phyloP scores from a whole-genome alignment of 2,329 filamentous ascomycete genomes.

The Grosmannia serpens region DNA sequence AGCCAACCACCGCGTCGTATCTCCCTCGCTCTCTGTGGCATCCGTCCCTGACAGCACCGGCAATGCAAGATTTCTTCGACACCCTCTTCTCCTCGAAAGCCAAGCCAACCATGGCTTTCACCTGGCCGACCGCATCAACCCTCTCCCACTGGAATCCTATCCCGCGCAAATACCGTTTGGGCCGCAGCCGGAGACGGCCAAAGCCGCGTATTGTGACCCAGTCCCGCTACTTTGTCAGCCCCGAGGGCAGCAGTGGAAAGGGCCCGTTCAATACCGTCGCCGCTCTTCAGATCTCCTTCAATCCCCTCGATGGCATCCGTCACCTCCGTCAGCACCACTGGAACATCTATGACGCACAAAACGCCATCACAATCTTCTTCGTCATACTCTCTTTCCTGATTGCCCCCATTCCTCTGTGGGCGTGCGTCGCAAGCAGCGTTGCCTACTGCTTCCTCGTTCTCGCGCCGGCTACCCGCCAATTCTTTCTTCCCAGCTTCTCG shows the following conservation, averaged over 20 bases:
- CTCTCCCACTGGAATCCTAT: constrained; percentile 21
- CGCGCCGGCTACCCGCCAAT: constrained; percentile 78
- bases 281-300: constrained; percentile 70
- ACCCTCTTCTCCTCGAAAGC: constrained; percentile 13
- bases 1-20: background rate
- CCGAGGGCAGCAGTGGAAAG: constrained; percentile 1
- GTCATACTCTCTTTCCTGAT: constrained; percentile 76
- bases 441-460: constrained; percentile 59
- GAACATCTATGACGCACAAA: constrained; percentile 76
- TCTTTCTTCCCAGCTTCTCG: constrained; percentile 77
- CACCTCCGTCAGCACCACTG: constrained; percentile 68
- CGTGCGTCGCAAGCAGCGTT: constrained; percentile 63
- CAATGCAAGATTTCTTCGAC: constrained; percentile 17
- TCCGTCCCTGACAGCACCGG: background rate
- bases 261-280: constrained; percentile 48
- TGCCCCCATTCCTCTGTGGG: constrained; percentile 66
- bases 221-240: constrained; percentile 12
- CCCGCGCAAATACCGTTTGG: constrained; percentile 19
- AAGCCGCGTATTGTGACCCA: constrained; percentile 8
- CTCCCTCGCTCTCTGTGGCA: background rate
- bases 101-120: constrained; percentile 18
- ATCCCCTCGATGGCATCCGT: constrained; percentile 64
- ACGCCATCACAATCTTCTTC: constrained; percentile 61
- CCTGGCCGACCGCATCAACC: constrained; percentile 16
- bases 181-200: constrained; percentile 10